Percentiles rank a stretch among this genome's conserved stretches.
Evolutionary conservation across 2,329 filamentous ascomycete genomes (phyloP).

Genomic region (Aquanectria penicillioides): DNA sequence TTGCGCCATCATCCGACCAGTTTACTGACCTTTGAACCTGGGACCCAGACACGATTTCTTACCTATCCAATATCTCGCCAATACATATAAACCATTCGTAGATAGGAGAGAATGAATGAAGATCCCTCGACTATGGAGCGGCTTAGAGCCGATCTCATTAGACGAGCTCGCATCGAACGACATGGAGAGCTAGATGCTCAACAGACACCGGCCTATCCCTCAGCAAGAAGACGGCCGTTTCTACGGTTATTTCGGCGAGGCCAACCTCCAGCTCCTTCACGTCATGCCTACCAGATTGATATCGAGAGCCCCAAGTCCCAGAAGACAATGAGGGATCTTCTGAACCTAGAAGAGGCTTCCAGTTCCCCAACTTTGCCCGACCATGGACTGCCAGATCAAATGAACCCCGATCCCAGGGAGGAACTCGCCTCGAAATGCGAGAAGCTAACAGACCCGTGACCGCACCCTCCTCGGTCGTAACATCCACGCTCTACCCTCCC

Average conservation of each 20-base stretch:
- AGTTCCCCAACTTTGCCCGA: conserved; percentile 3
- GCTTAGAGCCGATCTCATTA: conserved; percentile 46
- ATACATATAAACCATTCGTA: too few relatives aligned
- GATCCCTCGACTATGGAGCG: conserved; percentile 43
- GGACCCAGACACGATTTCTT: too few relatives aligned
- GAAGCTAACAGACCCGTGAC: not conserved
- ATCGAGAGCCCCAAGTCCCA: conserved; percentile 60
- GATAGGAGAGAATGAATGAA: conserved; percentile 30
- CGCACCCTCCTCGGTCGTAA: not conserved
- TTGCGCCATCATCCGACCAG: too few relatives aligned
- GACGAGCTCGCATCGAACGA: conserved; percentile 44
- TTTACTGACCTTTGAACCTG: too few relatives aligned
- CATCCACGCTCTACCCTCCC: too few relatives aligned
- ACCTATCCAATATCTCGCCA: too few relatives aligned
- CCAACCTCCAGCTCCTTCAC: conserved; percentile 26
- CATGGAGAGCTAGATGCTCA: conserved; percentile 24
- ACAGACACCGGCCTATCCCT: conserved; percentile 9
- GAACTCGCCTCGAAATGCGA: conserved; percentile 16
- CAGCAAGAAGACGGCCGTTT: conserved; percentile 21
- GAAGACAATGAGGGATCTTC: conserved; percentile 16
- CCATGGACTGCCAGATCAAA: conserved; percentile 16
- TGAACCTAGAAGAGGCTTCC: not conserved
- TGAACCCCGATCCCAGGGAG: conserved; percentile 34
- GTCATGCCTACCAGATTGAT: conserved; percentile 35
- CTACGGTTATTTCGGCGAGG: conserved; percentile 32